Evolutionary conservation across 2,329 filamentous ascomycete species (phyloP), one percentile per base, ranked within the genome.

Genomic region (Penicillium sp.): DNA sequence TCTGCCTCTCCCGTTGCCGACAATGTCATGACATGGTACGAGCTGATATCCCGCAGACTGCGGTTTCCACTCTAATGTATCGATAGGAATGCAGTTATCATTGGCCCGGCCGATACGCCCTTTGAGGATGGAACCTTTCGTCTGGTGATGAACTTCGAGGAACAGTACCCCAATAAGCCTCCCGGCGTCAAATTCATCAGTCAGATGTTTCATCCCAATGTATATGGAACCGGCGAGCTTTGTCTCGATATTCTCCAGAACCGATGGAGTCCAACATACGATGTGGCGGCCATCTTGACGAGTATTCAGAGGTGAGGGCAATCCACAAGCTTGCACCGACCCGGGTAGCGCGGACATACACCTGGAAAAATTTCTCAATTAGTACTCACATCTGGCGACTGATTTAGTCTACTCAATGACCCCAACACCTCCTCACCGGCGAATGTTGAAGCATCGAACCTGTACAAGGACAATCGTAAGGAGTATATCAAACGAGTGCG

Each of bases 121-220:
- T 99, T 97, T 68, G 94, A 99, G 75, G 94, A 99, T 73, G 94
- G 94, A 57, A 99, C 94, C 18, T 99, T 99, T 73, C 84, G 93
- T 61, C 86, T 99, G 9, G 92, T 97, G 45, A 97, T 99, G 93
- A 91, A 97, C 70, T 99, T 99, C 65, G 94, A 97, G 71, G 94
- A 99, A 74, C 92, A 96, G 68, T 99, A 99, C 67, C 94, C 94
- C 24, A 99, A 97, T 78, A 97, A 97, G 73, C 94, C 94, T 4
- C 94, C 94, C 0, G 89, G 91, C 27, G 94, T 97, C 76, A 97
- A 97, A 71, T 99, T 99, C 73, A 96, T 99, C 72, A 96, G 90
- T 74, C 86, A 94, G 72, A 99, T 99, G 94, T 99, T 99, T 75
- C 94, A 99, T 67, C 94, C 94, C 15, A 99, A 99, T 69, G 94